These are phyloP conservation scores for Fusarium concolor DNA, from an alignment of 2,329 filamentous ascomycete genomes.

Conservation along the genomic window DNA sequence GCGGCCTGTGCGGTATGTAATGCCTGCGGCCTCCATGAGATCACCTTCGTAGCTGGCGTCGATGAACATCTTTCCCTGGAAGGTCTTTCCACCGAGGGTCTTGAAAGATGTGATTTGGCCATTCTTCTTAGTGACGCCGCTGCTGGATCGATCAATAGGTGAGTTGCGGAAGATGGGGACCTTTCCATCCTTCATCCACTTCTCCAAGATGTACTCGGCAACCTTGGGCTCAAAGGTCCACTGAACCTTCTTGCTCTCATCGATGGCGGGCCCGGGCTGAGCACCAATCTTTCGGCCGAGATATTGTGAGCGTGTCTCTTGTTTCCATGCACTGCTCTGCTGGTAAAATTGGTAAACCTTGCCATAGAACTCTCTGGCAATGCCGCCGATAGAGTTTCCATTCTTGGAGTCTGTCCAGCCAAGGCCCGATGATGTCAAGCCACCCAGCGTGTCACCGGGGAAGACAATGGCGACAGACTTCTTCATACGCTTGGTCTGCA, in stretches of 20 bases:
- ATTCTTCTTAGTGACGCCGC: conserved; percentile 28
- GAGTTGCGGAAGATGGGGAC: conserved; percentile 33
- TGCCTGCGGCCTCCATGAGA: conserved; percentile 35
- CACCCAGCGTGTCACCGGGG: conserved; percentile 32
- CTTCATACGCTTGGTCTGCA: conserved; percentile 36
- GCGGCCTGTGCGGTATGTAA: conserved; percentile 32
- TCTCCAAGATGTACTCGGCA: conserved; percentile 32
- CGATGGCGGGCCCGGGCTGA: conserved; percentile 38
- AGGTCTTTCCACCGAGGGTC: conserved; percentile 20
- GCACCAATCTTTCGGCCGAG: conserved; percentile 28
- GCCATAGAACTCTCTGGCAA: conserved; percentile 36
- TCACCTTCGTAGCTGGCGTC: conserved; percentile 41
- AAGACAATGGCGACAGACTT: conserved; percentile 37
- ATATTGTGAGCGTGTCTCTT: conserved; percentile 30
- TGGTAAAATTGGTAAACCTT: conserved; percentile 33
- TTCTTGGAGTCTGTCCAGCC: conserved; percentile 41
- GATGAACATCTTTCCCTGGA: conserved; percentile 37
- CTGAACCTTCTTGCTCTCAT: conserved; percentile 31
- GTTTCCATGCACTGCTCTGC: conserved; percentile 16
- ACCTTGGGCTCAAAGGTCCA: conserved; percentile 42
- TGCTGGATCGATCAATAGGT: conserved; percentile 21
- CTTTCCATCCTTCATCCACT: conserved; percentile 38
- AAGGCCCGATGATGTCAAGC: conserved; percentile 35
- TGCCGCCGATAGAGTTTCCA: conserved; percentile 36
- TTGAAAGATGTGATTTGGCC: conserved; percentile 30